Evolutionary conservation across 164 flowering plant genomes (phyloP), one percentile per base, ranked within the genome.

Genomic region (Dillenia turbinata): DNA sequence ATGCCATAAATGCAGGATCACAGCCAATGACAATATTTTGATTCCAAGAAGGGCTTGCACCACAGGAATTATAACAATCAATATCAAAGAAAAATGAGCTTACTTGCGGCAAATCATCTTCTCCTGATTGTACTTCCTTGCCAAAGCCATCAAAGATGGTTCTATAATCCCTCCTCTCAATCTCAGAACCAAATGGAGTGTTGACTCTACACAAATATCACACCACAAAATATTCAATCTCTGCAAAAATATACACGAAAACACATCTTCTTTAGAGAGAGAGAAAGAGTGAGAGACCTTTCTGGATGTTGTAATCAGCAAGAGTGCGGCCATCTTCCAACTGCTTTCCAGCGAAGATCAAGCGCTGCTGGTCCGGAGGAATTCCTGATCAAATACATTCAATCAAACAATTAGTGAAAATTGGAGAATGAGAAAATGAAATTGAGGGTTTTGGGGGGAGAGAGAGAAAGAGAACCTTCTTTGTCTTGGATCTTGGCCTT

Each of bases 101-200:
- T 54, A 71, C 74, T 71, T 71, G 47, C 74, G 46, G 69, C 74
- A 71, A 33, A 66, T 65, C 74, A 71, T 71, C 58, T 71, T 71
- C 24, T 71, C 74, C 59, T 71, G 69, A 16, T 71, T 71, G 13
- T 71, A 71, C 52, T 66, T 71, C 55, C 74, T 65, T n/a, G 74
- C 74, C 69, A 71, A 57, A 8, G 74, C 74, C 74, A 71, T 71
- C 50, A 71, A 47, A 17, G 74, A 71, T 10, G 74, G 74, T 26
- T 70, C 73, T 45, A 70, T 70, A 56, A 70, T 70, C 14, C 73
- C 69, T 16, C 73, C 73, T 22, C 73, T 65, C 55, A 70, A 65
- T 61, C 73, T 70, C 65, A 70, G 52, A 60, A 70, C 73, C 14
- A 70, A 69, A 65, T 70, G 69, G 12, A 64, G 40, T 1, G 73